Percentiles rank a stretch among this genome's conserved stretches.
Conservation (phyloP, 1,284 basidiomycete genomes). For the Mycena sp. region DNA sequence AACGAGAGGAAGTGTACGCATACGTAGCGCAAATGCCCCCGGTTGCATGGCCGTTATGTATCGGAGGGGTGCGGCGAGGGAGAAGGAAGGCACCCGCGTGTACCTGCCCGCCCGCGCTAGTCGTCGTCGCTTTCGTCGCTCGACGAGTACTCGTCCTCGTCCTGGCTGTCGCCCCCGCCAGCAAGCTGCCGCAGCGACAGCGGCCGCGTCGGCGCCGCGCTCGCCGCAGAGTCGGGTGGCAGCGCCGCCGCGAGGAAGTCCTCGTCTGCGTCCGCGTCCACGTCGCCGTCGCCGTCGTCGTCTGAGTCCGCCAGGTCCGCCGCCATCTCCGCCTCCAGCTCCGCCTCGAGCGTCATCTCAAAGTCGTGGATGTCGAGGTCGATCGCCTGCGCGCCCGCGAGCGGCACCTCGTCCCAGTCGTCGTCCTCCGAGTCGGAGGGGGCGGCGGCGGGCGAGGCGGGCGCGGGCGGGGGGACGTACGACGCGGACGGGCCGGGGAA, state of each 20-base stretch:
- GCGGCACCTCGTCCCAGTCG: conserved; percentile 58
- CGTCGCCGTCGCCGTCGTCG: conserved; percentile 36
- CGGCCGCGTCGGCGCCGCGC: conserved; percentile 45
- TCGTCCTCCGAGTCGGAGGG: conserved; percentile 62
- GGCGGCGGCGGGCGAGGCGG: conserved; percentile 29
- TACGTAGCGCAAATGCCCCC: too few species aligned
- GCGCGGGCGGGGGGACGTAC: conserved; percentile 43
- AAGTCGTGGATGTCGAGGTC: conserved; percentile 52
- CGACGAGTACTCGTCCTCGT: conserved; percentile 70
- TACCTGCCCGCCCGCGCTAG: conserved; percentile 38
- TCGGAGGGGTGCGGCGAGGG: neutral
- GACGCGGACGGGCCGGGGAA: conserved; percentile 53
- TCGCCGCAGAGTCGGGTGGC: conserved; percentile 45
- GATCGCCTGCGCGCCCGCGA: conserved; percentile 43
- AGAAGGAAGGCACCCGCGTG: neutral
- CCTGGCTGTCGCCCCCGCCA: conserved; percentile 48
- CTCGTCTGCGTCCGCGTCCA: conserved; percentile 39
- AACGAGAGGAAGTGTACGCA: neutral
- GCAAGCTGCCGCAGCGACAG: conserved; percentile 65
- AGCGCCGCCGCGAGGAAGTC: conserved; percentile 54
- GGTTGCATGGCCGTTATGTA: too few species aligned
- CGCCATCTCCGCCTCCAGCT: conserved; percentile 26
- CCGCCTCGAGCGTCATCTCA: conserved; percentile 46
- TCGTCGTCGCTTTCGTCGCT: conserved; percentile 80
- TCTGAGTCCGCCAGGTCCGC: conserved; percentile 34